phyloP scores from a whole-genome alignment of 441 rosid species.

The Populus hybrid region DNA sequence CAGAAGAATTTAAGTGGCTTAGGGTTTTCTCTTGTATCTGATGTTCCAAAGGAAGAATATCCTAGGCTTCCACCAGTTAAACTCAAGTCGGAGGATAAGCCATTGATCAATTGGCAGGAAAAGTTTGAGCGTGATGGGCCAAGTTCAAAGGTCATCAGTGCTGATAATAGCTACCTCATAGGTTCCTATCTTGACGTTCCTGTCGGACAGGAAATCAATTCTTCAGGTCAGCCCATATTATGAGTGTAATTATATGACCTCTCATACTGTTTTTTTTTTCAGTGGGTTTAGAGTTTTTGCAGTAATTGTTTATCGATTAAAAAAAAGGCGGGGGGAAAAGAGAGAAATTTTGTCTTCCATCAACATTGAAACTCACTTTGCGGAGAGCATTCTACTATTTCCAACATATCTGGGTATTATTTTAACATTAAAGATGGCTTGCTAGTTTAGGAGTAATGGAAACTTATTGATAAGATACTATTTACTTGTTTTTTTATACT shows the following conservation, averaged over 20 bases:
- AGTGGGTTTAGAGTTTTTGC: background rate
- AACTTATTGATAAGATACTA: background rate
- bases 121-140: slow-evolving; percentile 67
- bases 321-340: background rate
- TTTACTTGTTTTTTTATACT: background rate
- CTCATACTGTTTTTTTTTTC: background rate
- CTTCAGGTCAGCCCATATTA: slow-evolving; percentile 64
- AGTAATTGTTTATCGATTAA: background rate
- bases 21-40: slow-evolving; percentile 46
- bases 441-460: background rate
- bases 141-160: slow-evolving; percentile 43
- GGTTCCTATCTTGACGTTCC: slow-evolving; percentile 92
- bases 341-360: background rate
- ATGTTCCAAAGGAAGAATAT: slow-evolving; percentile 65
- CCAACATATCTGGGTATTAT: background rate
- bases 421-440: background rate
- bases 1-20: slow-evolving; percentile 40
- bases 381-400: background rate
- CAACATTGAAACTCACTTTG: background rate
- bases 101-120: slow-evolving; percentile 68
- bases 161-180: slow-evolving; percentile 57
- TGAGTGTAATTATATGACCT: slow-evolving; percentile 1
- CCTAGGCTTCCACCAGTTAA: slow-evolving; percentile 87
- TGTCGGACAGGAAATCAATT: slow-evolving; percentile 79
- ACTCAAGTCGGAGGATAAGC: slow-evolving; percentile 85